A percentile compares a stretch with the other conserved stretches of the same genome.
phyloP scores from a whole-genome alignment of 208 protist species.

The Crithidia fasciculata region DNA sequence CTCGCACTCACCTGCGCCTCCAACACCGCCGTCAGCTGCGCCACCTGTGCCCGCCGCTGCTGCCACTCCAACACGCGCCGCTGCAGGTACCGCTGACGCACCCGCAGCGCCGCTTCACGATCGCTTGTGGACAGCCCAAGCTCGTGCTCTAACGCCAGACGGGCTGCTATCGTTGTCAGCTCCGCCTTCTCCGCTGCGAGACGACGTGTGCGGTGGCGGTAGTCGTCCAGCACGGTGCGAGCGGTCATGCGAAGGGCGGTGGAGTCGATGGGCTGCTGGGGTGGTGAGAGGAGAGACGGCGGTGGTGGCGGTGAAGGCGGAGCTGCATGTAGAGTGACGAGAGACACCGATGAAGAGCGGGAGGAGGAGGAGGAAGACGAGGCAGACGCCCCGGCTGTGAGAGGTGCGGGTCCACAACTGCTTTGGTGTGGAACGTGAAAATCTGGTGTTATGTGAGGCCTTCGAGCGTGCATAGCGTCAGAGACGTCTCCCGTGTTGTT shows the following conservation, averaged over 20 bases:
- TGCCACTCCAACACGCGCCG: constrained; percentile 41
- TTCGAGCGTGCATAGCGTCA: too few species aligned
- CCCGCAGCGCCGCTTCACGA: constrained; percentile 19
- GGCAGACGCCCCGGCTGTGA: too few species aligned
- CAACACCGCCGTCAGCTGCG: constrained; percentile 37
- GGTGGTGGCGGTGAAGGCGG: neutral
- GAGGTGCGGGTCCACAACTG: too few species aligned
- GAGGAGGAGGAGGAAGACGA: too few species aligned
- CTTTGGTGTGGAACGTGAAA: too few species aligned
- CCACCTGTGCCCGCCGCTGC: constrained; percentile 39
- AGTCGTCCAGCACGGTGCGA: constrained; percentile 22
- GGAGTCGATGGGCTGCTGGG: neutral
- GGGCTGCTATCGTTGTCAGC: constrained; percentile 20
- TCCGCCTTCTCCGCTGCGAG: constrained; percentile 34
- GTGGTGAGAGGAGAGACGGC: neutral
- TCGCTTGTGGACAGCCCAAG: constrained; percentile 1
- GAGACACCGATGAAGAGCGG: neutral
- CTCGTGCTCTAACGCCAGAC: constrained; percentile 14
- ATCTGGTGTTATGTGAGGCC: too few species aligned
- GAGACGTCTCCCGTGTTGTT: too few species aligned
- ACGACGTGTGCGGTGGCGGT: constrained; percentile 8
- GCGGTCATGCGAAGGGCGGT: constrained; percentile 8
- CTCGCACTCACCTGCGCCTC: constrained; percentile 10
- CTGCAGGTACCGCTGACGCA: constrained; percentile 29
- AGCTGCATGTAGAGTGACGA: too few species aligned